phyloP scores from a whole-genome alignment of 345 rosid genomes.

The Turritis glabra region DNA sequence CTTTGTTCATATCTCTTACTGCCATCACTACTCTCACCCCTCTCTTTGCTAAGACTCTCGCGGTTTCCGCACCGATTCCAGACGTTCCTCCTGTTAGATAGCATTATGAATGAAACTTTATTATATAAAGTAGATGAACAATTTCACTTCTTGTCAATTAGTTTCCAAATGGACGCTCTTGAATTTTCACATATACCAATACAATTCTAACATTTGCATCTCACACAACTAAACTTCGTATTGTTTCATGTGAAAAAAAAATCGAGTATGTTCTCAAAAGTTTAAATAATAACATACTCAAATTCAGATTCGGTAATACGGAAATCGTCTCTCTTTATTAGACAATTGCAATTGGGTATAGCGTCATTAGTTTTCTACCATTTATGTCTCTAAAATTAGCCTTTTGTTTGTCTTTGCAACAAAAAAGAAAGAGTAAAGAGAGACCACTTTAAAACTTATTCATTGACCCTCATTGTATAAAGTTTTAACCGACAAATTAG shows the following conservation, averaged over 20 bases:
- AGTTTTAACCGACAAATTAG: constrained; percentile 36
- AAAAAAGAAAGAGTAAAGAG: constrained; percentile 17
- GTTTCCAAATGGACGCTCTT: background rate
- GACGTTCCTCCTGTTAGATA: constrained; percentile 75
- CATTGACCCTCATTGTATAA: constrained; percentile 23
- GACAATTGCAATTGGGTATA: no score
- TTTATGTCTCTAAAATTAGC: constrained; percentile 10
- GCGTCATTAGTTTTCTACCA: background rate
- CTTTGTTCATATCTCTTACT: constrained; percentile 80
- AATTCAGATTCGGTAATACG: no score
- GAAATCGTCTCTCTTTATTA: no score
- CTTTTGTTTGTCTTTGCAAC: constrained; percentile 6
- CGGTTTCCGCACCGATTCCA: constrained; percentile 92
- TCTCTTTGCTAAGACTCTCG: constrained; percentile 78
- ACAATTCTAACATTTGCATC: background rate
- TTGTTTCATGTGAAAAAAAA: no score
- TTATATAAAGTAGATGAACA: background rate
- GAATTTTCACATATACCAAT: background rate
- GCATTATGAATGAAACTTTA: background rate
- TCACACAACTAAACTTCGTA: background rate
- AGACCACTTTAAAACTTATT: constrained; percentile 22
- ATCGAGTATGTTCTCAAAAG: no score
- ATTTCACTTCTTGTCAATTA: background rate
- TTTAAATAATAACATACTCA: no score
- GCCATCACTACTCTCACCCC: constrained; percentile 82